These are phyloP conservation scores for Mycena sanguinolenta DNA, from an alignment of 768 basidiomycete genomes.

Conservation along the genomic window DNA sequence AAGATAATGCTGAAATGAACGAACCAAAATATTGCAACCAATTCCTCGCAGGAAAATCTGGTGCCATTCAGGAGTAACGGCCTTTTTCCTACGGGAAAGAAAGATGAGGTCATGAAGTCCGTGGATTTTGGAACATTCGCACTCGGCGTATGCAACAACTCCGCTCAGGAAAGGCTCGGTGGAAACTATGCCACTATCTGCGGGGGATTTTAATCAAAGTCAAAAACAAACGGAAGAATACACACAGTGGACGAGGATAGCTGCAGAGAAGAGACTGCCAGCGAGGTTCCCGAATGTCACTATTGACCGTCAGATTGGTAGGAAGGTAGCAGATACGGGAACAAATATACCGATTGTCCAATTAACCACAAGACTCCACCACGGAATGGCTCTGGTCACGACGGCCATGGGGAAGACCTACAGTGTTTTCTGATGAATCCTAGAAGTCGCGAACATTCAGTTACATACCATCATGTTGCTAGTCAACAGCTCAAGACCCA, in stretches of 20 bases:
- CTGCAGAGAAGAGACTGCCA: conserved; percentile 78
- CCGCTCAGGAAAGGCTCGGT: conserved; percentile 68
- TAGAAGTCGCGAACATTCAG: too few species aligned
- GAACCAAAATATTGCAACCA: conserved; percentile 78
- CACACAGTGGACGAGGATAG: conserved; percentile 76
- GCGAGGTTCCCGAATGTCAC: conserved; percentile 77
- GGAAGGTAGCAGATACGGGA: not conserved
- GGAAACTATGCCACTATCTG: conserved; percentile 73
- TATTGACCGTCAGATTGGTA: conserved; percentile 41
- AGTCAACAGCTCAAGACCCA: conserved; percentile 77
- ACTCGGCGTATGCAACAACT: conserved; percentile 70
- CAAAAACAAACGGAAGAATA: not conserved
- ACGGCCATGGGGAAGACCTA: conserved; percentile 80
- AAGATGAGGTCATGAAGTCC: not conserved
- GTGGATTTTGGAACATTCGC: conserved; percentile 37
- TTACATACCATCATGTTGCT: conserved; percentile 78
- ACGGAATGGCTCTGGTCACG: conserved; percentile 70
- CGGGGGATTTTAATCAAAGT: not conserved
- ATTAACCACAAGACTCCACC: conserved; percentile 77
- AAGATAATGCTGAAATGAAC: not conserved
- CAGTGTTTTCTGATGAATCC: not conserved
- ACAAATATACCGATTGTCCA: conserved; percentile 73
- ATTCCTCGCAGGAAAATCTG: conserved; percentile 81
- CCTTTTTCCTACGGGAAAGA: conserved; percentile 66
- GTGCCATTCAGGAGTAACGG: conserved; percentile 74